Percentiles rank a stretch among this genome's conserved stretches.
Evolutionary conservation across 768 basidiomycete species (phyloP).

Genomic region (Calvatia gigantea): DNA sequence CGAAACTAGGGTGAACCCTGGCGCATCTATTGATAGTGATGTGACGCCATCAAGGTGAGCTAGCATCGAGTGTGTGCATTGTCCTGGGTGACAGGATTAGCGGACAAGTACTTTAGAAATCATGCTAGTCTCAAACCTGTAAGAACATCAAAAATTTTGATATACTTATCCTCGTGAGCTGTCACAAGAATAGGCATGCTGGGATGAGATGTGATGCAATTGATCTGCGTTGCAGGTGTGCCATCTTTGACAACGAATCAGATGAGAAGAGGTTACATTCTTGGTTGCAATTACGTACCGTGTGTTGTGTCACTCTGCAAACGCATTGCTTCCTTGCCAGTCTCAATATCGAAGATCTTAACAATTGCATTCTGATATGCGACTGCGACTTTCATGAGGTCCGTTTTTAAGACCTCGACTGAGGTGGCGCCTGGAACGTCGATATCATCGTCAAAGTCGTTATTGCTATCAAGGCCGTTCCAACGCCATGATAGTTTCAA

Average conservation of each 20-base stretch:
- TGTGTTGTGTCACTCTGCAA: constrained; percentile 58
- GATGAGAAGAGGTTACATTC: constrained; percentile 4
- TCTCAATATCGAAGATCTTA: constrained; percentile 90
- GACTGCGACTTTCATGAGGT: constrained; percentile 84
- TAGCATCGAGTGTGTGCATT: constrained; percentile 86
- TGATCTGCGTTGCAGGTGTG: constrained; percentile 75
- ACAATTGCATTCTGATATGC: constrained; percentile 87
- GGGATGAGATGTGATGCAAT: constrained; percentile 85
- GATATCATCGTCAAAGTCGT: constrained; percentile 45
- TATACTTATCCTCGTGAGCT: constrained; percentile 91
- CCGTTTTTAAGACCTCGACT: constrained; percentile 78
- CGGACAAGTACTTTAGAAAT: neutral
- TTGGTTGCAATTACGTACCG: constrained; percentile 33
- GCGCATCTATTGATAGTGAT: constrained; percentile 82
- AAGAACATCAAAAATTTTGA: constrained; percentile 82
- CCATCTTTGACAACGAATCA: constrained; percentile 47
- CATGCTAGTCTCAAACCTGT: constrained; percentile 53
- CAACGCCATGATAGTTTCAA: constrained; percentile 81
- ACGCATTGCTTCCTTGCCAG: constrained; percentile 70
- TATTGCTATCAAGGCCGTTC: constrained; percentile 53
- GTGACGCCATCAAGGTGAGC: constrained; percentile 93
- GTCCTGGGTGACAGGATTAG: constrained; percentile 40
- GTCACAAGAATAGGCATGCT: constrained; percentile 85
- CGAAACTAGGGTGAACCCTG: constrained; percentile 85
- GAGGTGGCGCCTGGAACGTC: constrained; percentile 74